Evolutionary conservation across 768 basidiomycete species (phyloP).

Genomic region (Tylopilus balloui): DNA sequence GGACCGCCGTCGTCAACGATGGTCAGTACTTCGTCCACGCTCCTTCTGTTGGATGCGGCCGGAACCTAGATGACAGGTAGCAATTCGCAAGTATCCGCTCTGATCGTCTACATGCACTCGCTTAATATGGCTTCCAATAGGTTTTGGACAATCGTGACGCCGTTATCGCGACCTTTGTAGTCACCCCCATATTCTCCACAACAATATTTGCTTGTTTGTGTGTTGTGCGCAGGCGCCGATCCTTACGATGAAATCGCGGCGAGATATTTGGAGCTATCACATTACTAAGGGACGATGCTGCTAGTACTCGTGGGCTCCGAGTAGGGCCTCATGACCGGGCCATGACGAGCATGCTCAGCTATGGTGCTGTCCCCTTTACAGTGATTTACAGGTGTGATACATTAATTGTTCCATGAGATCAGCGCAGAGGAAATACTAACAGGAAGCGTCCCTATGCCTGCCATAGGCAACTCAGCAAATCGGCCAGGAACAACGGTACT

Average conservation of each 20-base stretch:
- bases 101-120: neutral
- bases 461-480: neutral
- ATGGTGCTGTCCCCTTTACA: slow-evolving; percentile 7
- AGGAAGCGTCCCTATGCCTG: neutral
- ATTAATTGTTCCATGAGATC: neutral
- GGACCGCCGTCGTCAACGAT: neutral
- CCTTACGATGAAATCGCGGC: slow-evolving; percentile 35
- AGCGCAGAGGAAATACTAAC: neutral
- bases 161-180: slow-evolving; percentile 71
- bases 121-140: slow-evolving; percentile 28
- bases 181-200: slow-evolving; percentile 53
- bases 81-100: slow-evolving; percentile 24
- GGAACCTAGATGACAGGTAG: slow-evolving; percentile 35
- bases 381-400: slow-evolving; percentile 1
- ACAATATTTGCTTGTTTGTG: slow-evolving; percentile 42
- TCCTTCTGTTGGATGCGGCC: neutral
- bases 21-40: neutral
- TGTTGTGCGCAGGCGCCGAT: slow-evolving; percentile 35
- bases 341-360: slow-evolving; percentile 14
- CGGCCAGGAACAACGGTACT: neutral
- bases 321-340: slow-evolving; percentile 38
- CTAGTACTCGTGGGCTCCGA: neutral
- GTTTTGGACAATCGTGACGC: slow-evolving; percentile 66
- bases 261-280: slow-evolving; percentile 37
- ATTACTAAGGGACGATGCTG: slow-evolving; percentile 28